A percentile compares a stretch with the other conserved stretches of the same genome.
phyloP scores from a whole-genome alignment of 495 filamentous ascomycete species.

The Talaromyces borbonicus region DNA sequence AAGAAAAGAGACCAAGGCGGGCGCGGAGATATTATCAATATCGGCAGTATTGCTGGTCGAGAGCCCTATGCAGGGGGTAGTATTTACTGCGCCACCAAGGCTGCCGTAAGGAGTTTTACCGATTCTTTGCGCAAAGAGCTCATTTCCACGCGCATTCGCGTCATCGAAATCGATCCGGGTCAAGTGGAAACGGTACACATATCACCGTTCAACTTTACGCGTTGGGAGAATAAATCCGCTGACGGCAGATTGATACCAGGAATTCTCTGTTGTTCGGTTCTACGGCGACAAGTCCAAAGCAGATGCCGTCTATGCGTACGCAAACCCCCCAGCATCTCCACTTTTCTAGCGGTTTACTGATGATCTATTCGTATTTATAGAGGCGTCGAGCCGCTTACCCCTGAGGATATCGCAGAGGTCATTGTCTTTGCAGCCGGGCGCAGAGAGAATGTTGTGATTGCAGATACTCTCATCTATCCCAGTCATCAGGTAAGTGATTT shows the following conservation, averaged over 20 bases:
- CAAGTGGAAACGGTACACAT: conserved; percentile 81
- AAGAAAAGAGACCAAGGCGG: conserved; percentile 70
- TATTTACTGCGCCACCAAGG: conserved; percentile 97
- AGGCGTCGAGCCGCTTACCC: conserved; percentile 81
- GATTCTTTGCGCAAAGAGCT: conserved; percentile 84
- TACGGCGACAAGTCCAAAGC: conserved; percentile 89
- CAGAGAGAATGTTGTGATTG: conserved; percentile 89
- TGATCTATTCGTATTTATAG: conserved; percentile 30
- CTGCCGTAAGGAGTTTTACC: conserved; percentile 82
- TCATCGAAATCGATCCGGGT: conserved; percentile 91
- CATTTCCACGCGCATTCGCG: conserved; percentile 71
- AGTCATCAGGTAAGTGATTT: conserved; percentile 68
- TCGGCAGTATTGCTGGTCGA: conserved; percentile 89
- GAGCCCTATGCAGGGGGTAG: conserved; percentile 83
- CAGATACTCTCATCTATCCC: conserved; percentile 84
- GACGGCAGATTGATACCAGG: conserved; percentile 34
- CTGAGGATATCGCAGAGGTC: conserved; percentile 90
- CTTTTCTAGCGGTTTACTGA: neutral
- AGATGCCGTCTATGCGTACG: conserved; percentile 89
- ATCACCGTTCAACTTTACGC: conserved; percentile 3
- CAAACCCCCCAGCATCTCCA: conserved; percentile 10
- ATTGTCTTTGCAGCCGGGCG: conserved; percentile 84
- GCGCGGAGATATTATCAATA: conserved; percentile 89
- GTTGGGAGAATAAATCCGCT: neutral
- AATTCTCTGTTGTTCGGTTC: conserved; percentile 91